Evolutionary conservation across 1,284 basidiomycete genomes (phyloP).

Genomic region (Lentinus polychrous): DNA sequence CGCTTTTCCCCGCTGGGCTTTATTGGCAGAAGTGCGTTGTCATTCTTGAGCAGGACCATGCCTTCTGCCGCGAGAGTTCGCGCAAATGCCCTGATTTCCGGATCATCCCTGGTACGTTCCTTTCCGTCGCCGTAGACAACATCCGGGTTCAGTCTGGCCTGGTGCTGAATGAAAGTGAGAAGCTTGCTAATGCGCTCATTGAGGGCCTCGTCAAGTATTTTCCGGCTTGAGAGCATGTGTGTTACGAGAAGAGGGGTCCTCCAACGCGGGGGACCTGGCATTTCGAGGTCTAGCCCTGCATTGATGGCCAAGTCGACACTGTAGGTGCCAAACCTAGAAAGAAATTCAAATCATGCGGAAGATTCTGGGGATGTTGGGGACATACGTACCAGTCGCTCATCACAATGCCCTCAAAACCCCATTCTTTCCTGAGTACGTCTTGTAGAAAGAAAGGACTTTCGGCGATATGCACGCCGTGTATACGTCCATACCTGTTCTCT

Average conservation of each 20-base stretch:
- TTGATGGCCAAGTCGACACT: constrained; percentile 52
- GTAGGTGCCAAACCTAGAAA: constrained; percentile 54
- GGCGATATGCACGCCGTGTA: constrained; percentile 57
- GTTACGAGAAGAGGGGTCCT: constrained; percentile 47
- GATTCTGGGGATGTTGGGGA: constrained; percentile 6
- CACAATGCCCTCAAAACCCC: constrained; percentile 58
- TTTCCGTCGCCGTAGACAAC: constrained; percentile 60
- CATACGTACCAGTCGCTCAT: constrained; percentile 54
- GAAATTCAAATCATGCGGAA: constrained; percentile 7
- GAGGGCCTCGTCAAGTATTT: constrained; percentile 44
- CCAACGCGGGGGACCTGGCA: constrained; percentile 64
- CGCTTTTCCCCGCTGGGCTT: constrained; percentile 10
- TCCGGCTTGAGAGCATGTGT: constrained; percentile 51
- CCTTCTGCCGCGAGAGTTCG: constrained; percentile 54
- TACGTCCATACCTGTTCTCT: constrained; percentile 49
- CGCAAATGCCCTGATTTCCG: constrained; percentile 47
- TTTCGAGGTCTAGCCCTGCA: constrained; percentile 64
- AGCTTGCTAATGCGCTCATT: constrained; percentile 50
- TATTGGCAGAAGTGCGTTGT: constrained; percentile 39
- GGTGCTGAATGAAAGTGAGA: constrained; percentile 52
- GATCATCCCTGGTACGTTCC: constrained; percentile 52
- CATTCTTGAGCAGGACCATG: constrained; percentile 69
- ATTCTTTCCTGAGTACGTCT: constrained; percentile 58
- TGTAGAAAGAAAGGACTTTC: constrained; percentile 50
- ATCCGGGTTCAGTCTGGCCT: constrained; percentile 49